Percentiles rank a stretch among this genome's conserved stretches.
phyloP scores from a whole-genome alignment of 2,329 filamentous ascomycete genomes.

The Truncatella angustata region DNA sequence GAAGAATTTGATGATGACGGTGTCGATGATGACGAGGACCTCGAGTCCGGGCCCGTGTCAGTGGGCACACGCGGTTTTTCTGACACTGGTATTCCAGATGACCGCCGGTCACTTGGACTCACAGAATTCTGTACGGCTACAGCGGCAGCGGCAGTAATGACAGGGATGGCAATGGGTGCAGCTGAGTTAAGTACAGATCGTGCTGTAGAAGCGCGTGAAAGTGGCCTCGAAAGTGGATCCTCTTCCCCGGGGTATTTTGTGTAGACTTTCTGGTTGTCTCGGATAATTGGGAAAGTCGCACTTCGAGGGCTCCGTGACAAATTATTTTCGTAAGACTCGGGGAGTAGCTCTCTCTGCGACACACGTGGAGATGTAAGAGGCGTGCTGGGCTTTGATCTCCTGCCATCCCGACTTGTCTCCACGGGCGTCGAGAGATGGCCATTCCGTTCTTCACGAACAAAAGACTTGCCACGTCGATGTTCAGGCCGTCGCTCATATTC shows the following conservation, averaged over 20 bases:
- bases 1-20: conserved; percentile 19
- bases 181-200: conserved; percentile 16
- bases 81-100: conserved; percentile 14
- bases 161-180: conserved; percentile 18
- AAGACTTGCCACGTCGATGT: conserved; percentile 22
- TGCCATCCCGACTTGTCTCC: conserved; percentile 19
- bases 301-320: conserved; percentile 24
- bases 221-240: conserved; percentile 17
- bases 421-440: conserved; percentile 18
- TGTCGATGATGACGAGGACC: conserved; percentile 19
- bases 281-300: conserved; percentile 24
- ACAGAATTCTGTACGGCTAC: conserved; percentile 11
- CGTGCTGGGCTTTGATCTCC: conserved; percentile 21
- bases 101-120: conserved; percentile 14
- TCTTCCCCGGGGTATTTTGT: conserved; percentile 14
- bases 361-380: conserved; percentile 22
- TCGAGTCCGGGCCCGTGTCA: conserved; percentile 12
- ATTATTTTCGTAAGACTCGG: conserved; percentile 15
- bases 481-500: conserved; percentile 17
- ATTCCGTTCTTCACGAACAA: conserved; percentile 16
- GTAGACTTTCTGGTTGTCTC: conserved; percentile 16
- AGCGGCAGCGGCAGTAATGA: conserved; percentile 13
- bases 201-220: conserved; percentile 24
- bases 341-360: conserved; percentile 21
- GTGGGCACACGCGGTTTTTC: conserved; percentile 9